Conservation (phyloP, 2,329 filamentous ascomycete genomes). For the Harringtonia lauricola region DNA sequence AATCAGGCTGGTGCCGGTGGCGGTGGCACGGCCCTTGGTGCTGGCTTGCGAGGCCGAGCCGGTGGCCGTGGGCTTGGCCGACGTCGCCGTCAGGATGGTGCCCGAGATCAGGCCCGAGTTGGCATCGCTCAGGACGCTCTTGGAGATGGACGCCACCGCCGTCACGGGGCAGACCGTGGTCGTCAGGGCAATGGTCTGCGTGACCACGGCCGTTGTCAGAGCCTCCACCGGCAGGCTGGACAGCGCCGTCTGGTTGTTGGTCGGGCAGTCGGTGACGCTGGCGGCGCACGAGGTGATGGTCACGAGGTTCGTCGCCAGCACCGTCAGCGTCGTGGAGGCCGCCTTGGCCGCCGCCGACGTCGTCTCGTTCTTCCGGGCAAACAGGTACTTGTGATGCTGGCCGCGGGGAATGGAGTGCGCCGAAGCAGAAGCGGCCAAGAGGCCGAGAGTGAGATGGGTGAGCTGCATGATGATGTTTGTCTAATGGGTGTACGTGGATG, state of each 20-base stretch:
- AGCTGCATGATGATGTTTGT: conserved; percentile 34
- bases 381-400: conserved; percentile 22
- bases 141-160: conserved; percentile 25
- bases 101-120: conserved; percentile 23
- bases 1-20: conserved; percentile 6
- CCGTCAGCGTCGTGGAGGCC: conserved; percentile 1
- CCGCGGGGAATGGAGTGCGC: conserved; percentile 27
- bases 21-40: conserved; percentile 12
- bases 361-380: conserved; percentile 12
- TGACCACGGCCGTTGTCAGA: conserved; percentile 22
- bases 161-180: conserved; percentile 31
- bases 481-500: background rate
- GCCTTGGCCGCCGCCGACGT: background rate
- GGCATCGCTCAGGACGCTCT: conserved; percentile 20
- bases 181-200: conserved; percentile 25
- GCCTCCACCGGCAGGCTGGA: conserved; percentile 18
- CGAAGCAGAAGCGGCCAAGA: conserved; percentile 30
- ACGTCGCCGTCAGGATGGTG: conserved; percentile 26
- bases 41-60: conserved; percentile 13
- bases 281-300: conserved; percentile 14
- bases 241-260: conserved; percentile 25
- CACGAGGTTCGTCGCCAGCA: conserved; percentile 30
- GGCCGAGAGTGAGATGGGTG: conserved; percentile 28
- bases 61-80: conserved; percentile 22
- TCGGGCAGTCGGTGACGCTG: conserved; percentile 14